Base-by-base conservation (phyloP, 2,329 filamentous ascomycete genomes). In the Cytospora paraplurivora region DNA sequence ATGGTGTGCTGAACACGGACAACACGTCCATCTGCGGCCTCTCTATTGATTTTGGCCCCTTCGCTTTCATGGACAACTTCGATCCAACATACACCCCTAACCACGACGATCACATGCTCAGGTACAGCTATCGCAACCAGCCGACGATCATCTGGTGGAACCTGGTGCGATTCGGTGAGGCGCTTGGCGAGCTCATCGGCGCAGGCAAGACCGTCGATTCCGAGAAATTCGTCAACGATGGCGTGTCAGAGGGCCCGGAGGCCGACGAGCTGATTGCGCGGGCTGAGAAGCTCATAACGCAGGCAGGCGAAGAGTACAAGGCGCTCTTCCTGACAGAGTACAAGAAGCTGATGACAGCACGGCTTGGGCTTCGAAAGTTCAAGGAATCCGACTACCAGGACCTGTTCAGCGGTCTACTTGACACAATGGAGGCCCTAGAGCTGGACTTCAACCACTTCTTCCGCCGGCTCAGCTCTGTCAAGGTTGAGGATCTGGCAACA, bases 121-220 rank as follows among this genome's bases (percentile, higher is more conserved):
- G 95, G 54, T 99, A 99, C 75, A 88, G 88, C 68, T 99, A 98
- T 80, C 88, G 89, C 69, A 97, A 97, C 74, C 95, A 99, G 73
- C 93, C 95, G 0, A 93, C 89, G 51, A 91, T 99, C 63, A 95
- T 99, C 72, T 99, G 95, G 95, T 99, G 95, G 95, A 98, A 98
- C 71, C 82, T 98, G 0, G 92, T 97, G 1, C 88, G 95, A 1
- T 84, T 99, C 0, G 95, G 93, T 63, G 95, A 99, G 77, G 86
- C 90, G 0, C 74, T 99, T 0, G 95, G 92, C 21, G 95, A 98
- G 76, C 81, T 97, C 1, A 86, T 99, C 62, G 95, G 94, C 19
- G 86, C 89, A 0, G 94, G 91, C 0, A 76, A 82, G 1, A 78
- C 81, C 44, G 88, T 94, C 37, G 93, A 99, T 71, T 84, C 89